Conservation (phyloP, 2,329 filamentous ascomycete species). For the Tolypocladium guangdongense region DNA sequence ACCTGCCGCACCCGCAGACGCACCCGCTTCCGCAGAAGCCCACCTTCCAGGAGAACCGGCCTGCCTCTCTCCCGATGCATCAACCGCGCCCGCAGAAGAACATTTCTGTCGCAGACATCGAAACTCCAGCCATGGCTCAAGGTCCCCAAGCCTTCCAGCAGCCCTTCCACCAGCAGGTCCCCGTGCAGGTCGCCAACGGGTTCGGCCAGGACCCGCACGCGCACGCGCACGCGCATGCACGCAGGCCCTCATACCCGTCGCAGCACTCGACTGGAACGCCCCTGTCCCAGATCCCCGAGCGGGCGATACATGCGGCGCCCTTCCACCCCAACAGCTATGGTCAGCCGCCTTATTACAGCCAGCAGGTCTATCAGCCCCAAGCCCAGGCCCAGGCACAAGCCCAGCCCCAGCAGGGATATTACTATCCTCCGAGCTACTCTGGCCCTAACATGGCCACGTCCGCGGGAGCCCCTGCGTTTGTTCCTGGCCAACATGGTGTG, state of each 20-base stretch:
- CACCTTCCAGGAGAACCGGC: constrained; percentile 43
- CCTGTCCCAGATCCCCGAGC: constrained; percentile 83
- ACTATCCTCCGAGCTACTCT: constrained; percentile 49
- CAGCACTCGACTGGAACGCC: constrained; percentile 68
- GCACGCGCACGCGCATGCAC: constrained; percentile 56
- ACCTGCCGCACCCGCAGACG: constrained; percentile 45
- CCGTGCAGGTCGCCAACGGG: constrained; percentile 53
- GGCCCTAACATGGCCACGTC: constrained; percentile 40
- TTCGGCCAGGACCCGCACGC: constrained; percentile 49
- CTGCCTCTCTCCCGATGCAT: constrained; percentile 60
- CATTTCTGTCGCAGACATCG: constrained; percentile 86
- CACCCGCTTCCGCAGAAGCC: constrained; percentile 50
- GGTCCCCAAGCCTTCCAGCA: constrained; percentile 71
- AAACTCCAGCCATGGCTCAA: constrained; percentile 56
- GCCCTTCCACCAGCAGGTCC: constrained; percentile 93
- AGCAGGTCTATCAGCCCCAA: constrained; percentile 27
- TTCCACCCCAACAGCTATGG: constrained; percentile 70
- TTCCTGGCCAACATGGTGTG: constrained; percentile 40
- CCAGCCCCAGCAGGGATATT: constrained; percentile 48
- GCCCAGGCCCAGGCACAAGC: constrained; percentile 3
- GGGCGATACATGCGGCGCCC: constrained; percentile 78
- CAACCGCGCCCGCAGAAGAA: constrained; percentile 92
- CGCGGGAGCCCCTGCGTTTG: constrained; percentile 43
- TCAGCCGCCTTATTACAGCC: constrained; percentile 45
- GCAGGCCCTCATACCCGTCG: constrained; percentile 58